A percentile compares a stretch with the other conserved stretches of the same genome.
Evolutionary conservation across 176 grass and related monocot genomes (phyloP).

Genomic region (Zoysia japonica): DNA sequence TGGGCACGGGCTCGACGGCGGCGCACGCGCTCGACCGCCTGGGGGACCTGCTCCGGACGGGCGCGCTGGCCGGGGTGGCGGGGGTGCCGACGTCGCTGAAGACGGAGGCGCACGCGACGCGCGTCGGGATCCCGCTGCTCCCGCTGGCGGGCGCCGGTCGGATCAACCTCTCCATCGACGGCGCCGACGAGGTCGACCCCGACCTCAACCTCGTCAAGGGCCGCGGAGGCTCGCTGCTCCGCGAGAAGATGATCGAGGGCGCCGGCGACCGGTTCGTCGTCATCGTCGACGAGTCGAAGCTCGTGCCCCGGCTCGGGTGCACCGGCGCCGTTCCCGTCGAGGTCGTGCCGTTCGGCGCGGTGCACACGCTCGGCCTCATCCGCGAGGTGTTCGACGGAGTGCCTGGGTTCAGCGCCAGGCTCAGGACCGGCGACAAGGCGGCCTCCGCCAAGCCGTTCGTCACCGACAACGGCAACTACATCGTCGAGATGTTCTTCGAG

Average conservation of each 20-base stretch:
- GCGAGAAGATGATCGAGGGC: slow-evolving; percentile 84
- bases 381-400: slow-evolving; percentile 50
- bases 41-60: not conserved
- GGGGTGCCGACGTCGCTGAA: slow-evolving; percentile 63
- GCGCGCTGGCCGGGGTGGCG: slow-evolving; percentile 28
- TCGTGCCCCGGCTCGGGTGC: slow-evolving; percentile 58
- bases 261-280: slow-evolving; percentile 57
- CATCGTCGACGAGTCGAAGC: slow-evolving; percentile 81
- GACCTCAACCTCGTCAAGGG: slow-evolving; percentile 77
- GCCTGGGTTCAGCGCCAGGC: slow-evolving; percentile 50
- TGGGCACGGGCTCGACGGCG: slow-evolving; percentile 73
- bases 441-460: slow-evolving; percentile 34
- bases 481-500: slow-evolving; percentile 74
- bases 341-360: slow-evolving; percentile 60
- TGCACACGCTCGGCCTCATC: slow-evolving; percentile 45
- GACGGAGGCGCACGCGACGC: slow-evolving; percentile 42
- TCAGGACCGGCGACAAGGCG: slow-evolving; percentile 43
- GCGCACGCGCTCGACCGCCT: slow-evolving; percentile 58
- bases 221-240: slow-evolving; percentile 70
- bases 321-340: slow-evolving; percentile 70
- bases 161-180: slow-evolving; percentile 69
- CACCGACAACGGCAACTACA: slow-evolving; percentile 78
- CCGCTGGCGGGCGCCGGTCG: slow-evolving; percentile 29
- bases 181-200: slow-evolving; percentile 66
- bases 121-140: slow-evolving; percentile 54